Conservation (phyloP, 352 stramenopile genomes). For the Phytophthora melonis region DNA sequence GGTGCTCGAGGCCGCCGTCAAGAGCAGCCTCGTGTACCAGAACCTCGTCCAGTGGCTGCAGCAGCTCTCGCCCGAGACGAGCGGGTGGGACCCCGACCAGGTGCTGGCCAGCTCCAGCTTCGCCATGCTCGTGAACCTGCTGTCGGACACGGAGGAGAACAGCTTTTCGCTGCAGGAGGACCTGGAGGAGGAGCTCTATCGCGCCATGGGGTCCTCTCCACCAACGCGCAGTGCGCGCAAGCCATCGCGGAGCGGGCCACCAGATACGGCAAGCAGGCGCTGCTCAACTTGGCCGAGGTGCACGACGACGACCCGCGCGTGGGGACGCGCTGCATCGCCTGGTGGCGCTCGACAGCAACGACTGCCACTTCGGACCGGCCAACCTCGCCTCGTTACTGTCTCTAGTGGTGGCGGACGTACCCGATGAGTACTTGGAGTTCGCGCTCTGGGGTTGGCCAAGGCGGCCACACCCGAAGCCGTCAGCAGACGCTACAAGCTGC, state of each 20-base stretch:
- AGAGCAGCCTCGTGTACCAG: slow-evolving; percentile 47
- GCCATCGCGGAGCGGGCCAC: slow-evolving; percentile 71
- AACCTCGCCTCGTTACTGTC: slow-evolving; percentile 77
- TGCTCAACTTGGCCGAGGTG: slow-evolving; percentile 61
- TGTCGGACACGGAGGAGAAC: slow-evolving; percentile 38
- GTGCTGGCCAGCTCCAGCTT: slow-evolving; percentile 73
- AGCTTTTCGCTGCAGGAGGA: slow-evolving; percentile 48
- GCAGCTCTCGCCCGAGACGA: slow-evolving; percentile 42
- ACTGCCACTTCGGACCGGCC: slow-evolving; percentile 64
- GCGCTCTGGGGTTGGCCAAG: slow-evolving; percentile 69
- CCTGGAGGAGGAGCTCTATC: slow-evolving; percentile 59
- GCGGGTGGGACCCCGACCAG: slow-evolving; percentile 51
- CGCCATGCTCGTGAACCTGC: slow-evolving; percentile 64
- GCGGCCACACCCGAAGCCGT: slow-evolving; percentile 47
- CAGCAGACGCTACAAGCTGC: slow-evolving; percentile 57
- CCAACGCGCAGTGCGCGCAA: slow-evolving; percentile 60
- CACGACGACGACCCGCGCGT: slow-evolving; percentile 70
- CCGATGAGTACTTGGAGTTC: slow-evolving; percentile 74
- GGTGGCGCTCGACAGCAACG: slow-evolving; percentile 51
- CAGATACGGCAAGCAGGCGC: slow-evolving; percentile 73
- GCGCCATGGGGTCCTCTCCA: slow-evolving; percentile 56
- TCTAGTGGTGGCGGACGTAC: slow-evolving; percentile 63
- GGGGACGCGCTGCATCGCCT: slow-evolving; percentile 58
- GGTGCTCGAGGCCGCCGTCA: slow-evolving; percentile 23
- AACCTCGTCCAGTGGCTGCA: slow-evolving; percentile 58